Percentiles rank a stretch among this genome's conserved stretches.
Conservation (phyloP, 2,329 filamentous ascomycete genomes). For the Raffaelea deltoideospora region DNA sequence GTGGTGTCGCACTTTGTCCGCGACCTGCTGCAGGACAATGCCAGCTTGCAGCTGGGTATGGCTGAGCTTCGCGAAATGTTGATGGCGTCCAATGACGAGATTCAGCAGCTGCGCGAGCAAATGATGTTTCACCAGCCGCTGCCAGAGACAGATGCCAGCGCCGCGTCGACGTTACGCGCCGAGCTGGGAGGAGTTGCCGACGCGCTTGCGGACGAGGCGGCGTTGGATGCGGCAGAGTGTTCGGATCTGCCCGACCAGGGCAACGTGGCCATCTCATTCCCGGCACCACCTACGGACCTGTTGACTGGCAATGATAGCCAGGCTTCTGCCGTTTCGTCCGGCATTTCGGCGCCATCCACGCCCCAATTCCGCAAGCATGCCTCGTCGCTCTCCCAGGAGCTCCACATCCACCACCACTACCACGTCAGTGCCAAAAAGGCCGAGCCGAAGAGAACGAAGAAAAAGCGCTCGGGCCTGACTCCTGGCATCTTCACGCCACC, state of each 20-base stretch:
- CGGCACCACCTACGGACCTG: no score
- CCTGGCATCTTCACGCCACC: slow-evolving; percentile 46
- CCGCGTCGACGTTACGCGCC: slow-evolving; percentile 45
- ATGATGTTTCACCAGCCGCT: slow-evolving; percentile 64
- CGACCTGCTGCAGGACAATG: slow-evolving; percentile 89
- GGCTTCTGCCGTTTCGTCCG: no score
- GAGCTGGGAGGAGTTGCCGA: slow-evolving; percentile 40
- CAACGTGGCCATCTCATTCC: no score
- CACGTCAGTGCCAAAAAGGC: slow-evolving; percentile 48
- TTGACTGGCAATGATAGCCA: no score
- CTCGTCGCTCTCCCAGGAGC: slow-evolving; percentile 46
- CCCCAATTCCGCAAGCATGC: slow-evolving; percentile 10
- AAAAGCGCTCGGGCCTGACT: slow-evolving; percentile 52
- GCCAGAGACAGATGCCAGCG: slow-evolving; percentile 22
- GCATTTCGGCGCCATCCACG: no score
- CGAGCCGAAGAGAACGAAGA: slow-evolving; percentile 50
- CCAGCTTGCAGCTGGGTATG: slow-evolving; percentile 81
- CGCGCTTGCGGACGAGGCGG: neutral
- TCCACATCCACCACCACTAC: slow-evolving; percentile 93
- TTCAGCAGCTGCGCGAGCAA: slow-evolving; percentile 72
- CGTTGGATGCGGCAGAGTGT: no score
- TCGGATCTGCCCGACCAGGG: slow-evolving; percentile 3
- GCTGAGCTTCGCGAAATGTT: slow-evolving; percentile 84
- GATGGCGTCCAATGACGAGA: slow-evolving; percentile 83
- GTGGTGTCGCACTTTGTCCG: slow-evolving; percentile 95